Evolutionary conservation across 805 yeast genomes (phyloP).

Genomic region (Candida peoriensis): DNA sequence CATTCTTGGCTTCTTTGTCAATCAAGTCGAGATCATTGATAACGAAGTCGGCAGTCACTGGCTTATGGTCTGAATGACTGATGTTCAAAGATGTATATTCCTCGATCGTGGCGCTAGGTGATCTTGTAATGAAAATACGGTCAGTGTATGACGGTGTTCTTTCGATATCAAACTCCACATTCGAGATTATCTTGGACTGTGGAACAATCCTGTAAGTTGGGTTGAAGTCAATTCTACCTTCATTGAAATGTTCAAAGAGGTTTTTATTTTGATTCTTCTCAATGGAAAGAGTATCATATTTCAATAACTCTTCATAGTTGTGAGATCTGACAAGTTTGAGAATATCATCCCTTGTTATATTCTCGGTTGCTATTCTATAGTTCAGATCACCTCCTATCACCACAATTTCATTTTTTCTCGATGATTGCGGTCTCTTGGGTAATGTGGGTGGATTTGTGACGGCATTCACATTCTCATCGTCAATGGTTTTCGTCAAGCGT

Average conservation of each 20-base stretch:
- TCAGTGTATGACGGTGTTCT: conserved; percentile 59
- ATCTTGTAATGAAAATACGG: conserved; percentile 39
- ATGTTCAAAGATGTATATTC: conserved; percentile 21
- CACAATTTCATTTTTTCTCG: conserved; percentile 13
- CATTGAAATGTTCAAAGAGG: conserved; percentile 38
- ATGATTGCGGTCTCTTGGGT: background rate
- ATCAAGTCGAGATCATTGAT: conserved; percentile 28
- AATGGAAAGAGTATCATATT: conserved; percentile 38
- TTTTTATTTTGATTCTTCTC: conserved; percentile 31
- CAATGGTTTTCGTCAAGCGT: background rate
- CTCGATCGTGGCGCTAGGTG: conserved; percentile 24
- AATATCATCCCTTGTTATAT: conserved; percentile 22
- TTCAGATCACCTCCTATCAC: conserved; percentile 52
- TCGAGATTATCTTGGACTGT: conserved; percentile 33
- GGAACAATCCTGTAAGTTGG: too few relatives aligned
- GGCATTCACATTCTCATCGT: background rate
- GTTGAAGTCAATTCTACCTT: conserved; percentile 40
- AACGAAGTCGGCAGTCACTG: conserved; percentile 39
- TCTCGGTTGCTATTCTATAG: conserved; percentile 36
- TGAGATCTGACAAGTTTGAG: conserved; percentile 25
- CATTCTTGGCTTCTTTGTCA: conserved; percentile 31
- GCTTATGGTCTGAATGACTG: conserved; percentile 48
- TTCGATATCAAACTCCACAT: conserved; percentile 24
- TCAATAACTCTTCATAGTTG: conserved; percentile 31
- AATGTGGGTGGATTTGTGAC: too few relatives aligned